Evolutionary conservation across 2,329 filamentous ascomycete genomes (phyloP), one percentile per base, ranked within the genome.

Genomic region (Xylariaceae sp.): DNA sequence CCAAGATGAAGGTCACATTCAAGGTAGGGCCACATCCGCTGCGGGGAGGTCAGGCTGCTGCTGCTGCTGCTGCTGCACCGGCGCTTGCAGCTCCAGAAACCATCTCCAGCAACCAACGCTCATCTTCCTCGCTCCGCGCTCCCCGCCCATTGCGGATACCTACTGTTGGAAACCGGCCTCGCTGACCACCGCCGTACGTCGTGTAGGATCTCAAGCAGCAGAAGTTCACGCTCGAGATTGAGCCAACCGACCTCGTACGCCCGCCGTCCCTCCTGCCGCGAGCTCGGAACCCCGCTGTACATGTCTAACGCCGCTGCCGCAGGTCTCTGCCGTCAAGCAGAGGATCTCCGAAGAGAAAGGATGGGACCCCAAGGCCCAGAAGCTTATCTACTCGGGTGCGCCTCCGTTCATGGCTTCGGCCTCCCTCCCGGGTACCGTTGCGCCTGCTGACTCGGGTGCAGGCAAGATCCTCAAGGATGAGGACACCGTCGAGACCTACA

Each of bases 401-500:
- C 51, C 27, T 36, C 31, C 27, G 13, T 17, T 23, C 15, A 19
- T 24, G 27, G n/a, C n/a, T n/a, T n/a, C n/a, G n/a, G 5, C 13
- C 32, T 24, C 17, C 32, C 13, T 31, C n/a, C n/a, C 24, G 6
- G n/a, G 5, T 12, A 26, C 5, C 15, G 28, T 19, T 8, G 22
- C 19, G 16, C 16, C 31, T 40, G 40, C 49, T 63, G 38, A 62
- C 39, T 27, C 19, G n/a, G 27, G 31, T 32, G 19, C 51, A 95
- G 89, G 92, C 68, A 98, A 98, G 71, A 96, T 98, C 51, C 70
- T 98, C 46, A 90, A 95, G 65, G 90, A 98, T 82, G 87, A 88
- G 42, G 92, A 95, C 57, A 94, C 89, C 3, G 84, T 98, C 50
- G 87, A 88, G 62, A 89, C 85, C 25, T 96, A 96, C 70, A 94